Conservation (phyloP, 2,329 filamentous ascomycete species). For the Xylariales sp. region DNA sequence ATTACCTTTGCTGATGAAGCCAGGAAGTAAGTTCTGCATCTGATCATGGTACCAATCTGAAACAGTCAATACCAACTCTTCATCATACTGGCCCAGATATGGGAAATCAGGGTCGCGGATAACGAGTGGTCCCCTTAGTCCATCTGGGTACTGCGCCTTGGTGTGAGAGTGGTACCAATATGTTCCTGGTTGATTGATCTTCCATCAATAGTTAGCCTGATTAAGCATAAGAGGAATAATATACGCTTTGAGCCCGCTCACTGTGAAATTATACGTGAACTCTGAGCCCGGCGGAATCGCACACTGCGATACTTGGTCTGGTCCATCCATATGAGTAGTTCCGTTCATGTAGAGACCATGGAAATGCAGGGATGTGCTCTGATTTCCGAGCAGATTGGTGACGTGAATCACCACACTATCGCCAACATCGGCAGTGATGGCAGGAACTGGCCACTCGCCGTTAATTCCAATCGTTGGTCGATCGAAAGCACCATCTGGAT, state of each 20-base stretch:
- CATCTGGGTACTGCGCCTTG: slow-evolving; percentile 66
- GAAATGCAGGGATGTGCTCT: slow-evolving; percentile 62
- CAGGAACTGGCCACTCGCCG: slow-evolving; percentile 68
- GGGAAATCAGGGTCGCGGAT: slow-evolving; percentile 60
- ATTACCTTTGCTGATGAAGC: slow-evolving; percentile 50
- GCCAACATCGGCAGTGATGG: slow-evolving; percentile 57
- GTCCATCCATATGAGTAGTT: slow-evolving; percentile 68
- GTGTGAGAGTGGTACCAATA: slow-evolving; percentile 78
- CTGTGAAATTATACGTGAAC: slow-evolving; percentile 68
- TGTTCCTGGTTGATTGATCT: slow-evolving; percentile 63
- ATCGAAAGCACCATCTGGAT: slow-evolving; percentile 63
- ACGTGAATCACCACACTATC: slow-evolving; percentile 57
- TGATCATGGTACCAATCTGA: slow-evolving; percentile 69
- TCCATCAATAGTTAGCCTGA: background rate
- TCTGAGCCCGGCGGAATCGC: slow-evolving; percentile 57
- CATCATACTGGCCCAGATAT: slow-evolving; percentile 52
- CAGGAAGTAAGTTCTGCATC: slow-evolving; percentile 40
- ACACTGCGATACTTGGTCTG: slow-evolving; percentile 62
- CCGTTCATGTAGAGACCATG: slow-evolving; percentile 69
- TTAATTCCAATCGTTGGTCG: slow-evolving; percentile 75
- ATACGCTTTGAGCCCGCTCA: slow-evolving; percentile 24
- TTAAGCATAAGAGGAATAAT: background rate
- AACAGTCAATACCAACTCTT: slow-evolving; percentile 60
- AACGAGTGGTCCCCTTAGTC: slow-evolving; percentile 59
- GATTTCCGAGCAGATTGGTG: slow-evolving; percentile 56